phyloP scores from a whole-genome alignment of 371 early-diverging fungal genomes.

The Apophysomyces trapeziformis region DNA sequence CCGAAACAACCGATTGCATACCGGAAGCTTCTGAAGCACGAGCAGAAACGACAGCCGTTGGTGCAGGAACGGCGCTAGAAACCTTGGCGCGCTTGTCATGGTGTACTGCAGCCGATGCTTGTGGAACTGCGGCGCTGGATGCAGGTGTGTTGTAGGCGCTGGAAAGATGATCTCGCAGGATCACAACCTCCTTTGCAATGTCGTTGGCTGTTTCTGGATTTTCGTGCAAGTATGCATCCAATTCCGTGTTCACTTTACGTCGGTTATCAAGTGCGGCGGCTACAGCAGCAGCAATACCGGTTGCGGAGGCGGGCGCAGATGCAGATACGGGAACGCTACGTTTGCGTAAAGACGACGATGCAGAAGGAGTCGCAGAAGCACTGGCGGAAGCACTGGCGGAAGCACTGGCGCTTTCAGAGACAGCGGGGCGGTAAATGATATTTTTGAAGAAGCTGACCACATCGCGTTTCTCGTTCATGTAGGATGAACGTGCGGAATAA shows the following conservation, averaged over 20 bases:
- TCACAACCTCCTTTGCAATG: background rate
- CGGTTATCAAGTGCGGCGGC: background rate
- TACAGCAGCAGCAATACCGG: no score
- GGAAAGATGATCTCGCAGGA: background rate
- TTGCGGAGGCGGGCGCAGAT: no score
- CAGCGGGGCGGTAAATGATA: background rate
- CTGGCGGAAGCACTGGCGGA: no score
- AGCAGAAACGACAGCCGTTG: background rate
- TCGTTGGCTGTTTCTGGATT: background rate
- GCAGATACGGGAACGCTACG: no score
- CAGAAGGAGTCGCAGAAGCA: no score
- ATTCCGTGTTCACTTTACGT: background rate
- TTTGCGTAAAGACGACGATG: no score
- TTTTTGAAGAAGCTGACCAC: background rate
- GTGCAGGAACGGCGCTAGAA: background rate
- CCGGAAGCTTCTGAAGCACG: background rate
- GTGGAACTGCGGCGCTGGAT: background rate
- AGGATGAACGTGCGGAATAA: background rate
- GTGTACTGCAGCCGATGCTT: no score
- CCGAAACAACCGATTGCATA: background rate
- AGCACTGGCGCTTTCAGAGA: background rate
- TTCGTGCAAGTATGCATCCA: background rate
- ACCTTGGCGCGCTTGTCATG: no score
- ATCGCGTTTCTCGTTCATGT: conserved; percentile 5
- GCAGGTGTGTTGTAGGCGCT: background rate